phyloP scores from a whole-genome alignment of 2,329 filamentous ascomycete species.

The Claviceps purpurea region DNA sequence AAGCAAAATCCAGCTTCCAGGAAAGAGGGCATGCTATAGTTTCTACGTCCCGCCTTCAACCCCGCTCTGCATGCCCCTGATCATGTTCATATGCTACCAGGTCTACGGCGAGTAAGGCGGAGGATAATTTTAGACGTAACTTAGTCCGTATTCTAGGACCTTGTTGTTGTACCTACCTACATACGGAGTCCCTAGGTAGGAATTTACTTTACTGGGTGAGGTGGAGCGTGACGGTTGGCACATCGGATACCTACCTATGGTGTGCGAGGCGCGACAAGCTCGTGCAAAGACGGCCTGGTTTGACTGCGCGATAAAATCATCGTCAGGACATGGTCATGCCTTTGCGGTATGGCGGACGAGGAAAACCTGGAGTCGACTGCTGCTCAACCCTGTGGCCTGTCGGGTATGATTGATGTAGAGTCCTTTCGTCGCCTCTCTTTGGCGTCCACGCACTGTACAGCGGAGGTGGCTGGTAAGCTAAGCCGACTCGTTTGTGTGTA shows the following conservation, averaged over 20 bases:
- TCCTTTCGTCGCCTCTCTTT: no score
- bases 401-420: background rate
- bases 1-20: background rate
- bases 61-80: slow-evolving; percentile 42
- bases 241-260: slow-evolving; percentile 24
- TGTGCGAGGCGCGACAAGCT: slow-evolving; percentile 32
- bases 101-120: slow-evolving; percentile 42
- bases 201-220: slow-evolving; percentile 25
- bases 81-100: slow-evolving; percentile 30
- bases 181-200: no score
- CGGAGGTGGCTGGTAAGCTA: no score
- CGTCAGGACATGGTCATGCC: slow-evolving; percentile 13
- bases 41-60: slow-evolving; percentile 38
- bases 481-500: no score
- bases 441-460: no score
- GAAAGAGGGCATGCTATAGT: background rate
- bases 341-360: slow-evolving; percentile 31
- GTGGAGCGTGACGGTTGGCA: slow-evolving; percentile 28
- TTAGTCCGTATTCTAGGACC: no score
- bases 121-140: slow-evolving; percentile 12
- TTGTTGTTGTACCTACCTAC: slow-evolving; percentile 12
- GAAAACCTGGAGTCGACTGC: slow-evolving; percentile 12
- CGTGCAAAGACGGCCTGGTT: slow-evolving; percentile 41
- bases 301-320: slow-evolving; percentile 26
- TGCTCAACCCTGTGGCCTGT: slow-evolving; percentile 7